Evolutionary conservation across 208 protist genomes (phyloP), one percentile per base, ranked within the genome.

Genomic region (Phytomonas francai): DNA sequence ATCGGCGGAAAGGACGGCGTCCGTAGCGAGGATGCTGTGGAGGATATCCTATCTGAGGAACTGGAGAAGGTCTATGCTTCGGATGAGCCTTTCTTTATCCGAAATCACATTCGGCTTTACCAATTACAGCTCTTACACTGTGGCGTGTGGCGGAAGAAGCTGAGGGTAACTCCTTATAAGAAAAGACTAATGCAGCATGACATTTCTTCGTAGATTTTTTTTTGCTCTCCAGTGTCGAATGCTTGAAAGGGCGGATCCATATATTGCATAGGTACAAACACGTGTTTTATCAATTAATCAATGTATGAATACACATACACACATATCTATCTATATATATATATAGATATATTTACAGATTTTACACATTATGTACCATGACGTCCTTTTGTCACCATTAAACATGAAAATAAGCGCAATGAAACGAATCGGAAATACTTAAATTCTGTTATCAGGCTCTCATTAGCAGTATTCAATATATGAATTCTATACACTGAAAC

Each of bases 21-120:
- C 8, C 49, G 77, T 31, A 85, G 77, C 49, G 87, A 91, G 79
- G 87, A 87, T 3, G 75, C 72, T 6, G 78, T 91, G 57, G 84
- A 87, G 70, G 67, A 79, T 28, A 76, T 84, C 31, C 70, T 97
- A 28, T 30, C n/a, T 31, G 66, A 68, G 3, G 62, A 89, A 30
- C 90, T 95, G 73, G 87, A 94, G 27, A 71, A 94, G 4, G 76
- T 92, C n/a, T 72, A 34, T 31, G 82, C 88, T 51, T 75, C 65
- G 7, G 89, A 97, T 63, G 85, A 93, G 78, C 78, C 78, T 22
- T 97, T 97, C 66, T 72, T 97, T 28, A 96, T 97, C 68, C 86
- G 92, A 25, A 85, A 96, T 33, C 88, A 93, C 65, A 65, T 83
- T 29, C 78, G 91, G 8, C 93, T 93, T 56, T 94, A 94, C 73